Evolutionary conservation across 1,284 basidiomycete species (phyloP).

Genomic region (Phlebopus sp.): DNA sequence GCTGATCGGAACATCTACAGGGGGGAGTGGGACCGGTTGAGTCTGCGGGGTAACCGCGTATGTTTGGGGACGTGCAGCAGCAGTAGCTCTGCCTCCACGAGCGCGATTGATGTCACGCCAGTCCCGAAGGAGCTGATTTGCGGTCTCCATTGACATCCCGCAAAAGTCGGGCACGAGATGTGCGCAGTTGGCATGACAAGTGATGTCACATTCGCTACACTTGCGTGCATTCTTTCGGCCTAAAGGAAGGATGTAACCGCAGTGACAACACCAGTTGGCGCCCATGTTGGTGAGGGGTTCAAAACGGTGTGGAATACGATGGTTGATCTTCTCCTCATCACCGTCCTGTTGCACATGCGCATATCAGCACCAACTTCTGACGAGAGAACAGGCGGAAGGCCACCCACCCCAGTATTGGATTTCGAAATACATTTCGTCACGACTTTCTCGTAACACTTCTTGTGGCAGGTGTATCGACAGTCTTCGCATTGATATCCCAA

Average conservation of each 20-base stretch:
- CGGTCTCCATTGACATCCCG: conserved; percentile 99
- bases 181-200: conserved; percentile 96
- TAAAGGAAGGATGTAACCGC: conserved; percentile 96
- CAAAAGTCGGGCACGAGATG: conserved; percentile 99
- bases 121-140: conserved; percentile 89
- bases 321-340: conserved; percentile 99
- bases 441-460: conserved; percentile 98
- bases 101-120: conserved; percentile 80
- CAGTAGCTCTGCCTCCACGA: conserved; percentile 43
- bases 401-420: conserved; percentile 85
- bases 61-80: conserved; percentile 37
- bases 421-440: conserved; percentile 99
- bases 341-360: conserved; percentile 70
- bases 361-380: not conserved
- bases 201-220: conserved; percentile 95
- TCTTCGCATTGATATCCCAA: conserved; percentile 99
- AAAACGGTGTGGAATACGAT: conserved; percentile 98
- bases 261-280: conserved; percentile 99
- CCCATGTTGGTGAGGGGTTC: conserved; percentile 96
- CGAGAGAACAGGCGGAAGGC: conserved; percentile 7
- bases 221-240: conserved; percentile 96
- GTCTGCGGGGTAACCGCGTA: conserved; percentile 31
- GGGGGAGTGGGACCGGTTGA: conserved; percentile 28
- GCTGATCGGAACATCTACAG: conserved; percentile 30
- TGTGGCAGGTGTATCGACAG: conserved; percentile 98